Evolutionary conservation across 345 rosid species (phyloP).

Genomic region (Rubroshorea leprosula): DNA sequence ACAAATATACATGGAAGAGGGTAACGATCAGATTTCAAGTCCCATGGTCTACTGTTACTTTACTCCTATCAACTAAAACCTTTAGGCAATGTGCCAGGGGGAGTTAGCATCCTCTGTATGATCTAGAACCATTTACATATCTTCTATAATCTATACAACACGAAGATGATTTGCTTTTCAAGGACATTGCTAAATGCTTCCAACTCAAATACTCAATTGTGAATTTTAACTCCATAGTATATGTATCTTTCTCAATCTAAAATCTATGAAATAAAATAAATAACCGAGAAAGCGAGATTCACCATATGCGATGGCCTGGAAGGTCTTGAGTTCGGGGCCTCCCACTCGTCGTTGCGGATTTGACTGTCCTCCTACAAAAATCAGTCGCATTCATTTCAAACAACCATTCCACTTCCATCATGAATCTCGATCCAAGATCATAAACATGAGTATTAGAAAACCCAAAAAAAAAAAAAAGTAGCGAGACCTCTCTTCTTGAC

Average conservation of each 20-base stretch:
- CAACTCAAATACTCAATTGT: no score
- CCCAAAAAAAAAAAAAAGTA: neutral
- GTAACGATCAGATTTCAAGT: no score
- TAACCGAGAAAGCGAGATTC: neutral
- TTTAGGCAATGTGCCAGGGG: no score
- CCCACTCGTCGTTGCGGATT: slow-evolving; percentile 20
- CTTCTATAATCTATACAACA: no score
- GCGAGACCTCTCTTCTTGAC: slow-evolving; percentile 28
- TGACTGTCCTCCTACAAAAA: slow-evolving; percentile 22
- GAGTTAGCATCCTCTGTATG: no score
- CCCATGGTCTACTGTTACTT: no score
- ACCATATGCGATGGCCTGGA: slow-evolving; percentile 42
- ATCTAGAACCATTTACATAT: no score
- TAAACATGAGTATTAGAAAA: neutral
- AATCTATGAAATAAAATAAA: neutral
- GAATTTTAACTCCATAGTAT: no score
- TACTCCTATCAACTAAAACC: no score
- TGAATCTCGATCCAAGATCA: no score
- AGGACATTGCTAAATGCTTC: neutral
- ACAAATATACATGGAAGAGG: no score
- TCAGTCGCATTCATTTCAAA: neutral
- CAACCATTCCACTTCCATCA: neutral
- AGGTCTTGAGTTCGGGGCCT: slow-evolving; percentile 24
- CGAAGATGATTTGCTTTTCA: neutral
- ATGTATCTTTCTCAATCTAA: no score